These are phyloP conservation scores for Aurantiochytrium sp. DNA, from an alignment of 108 stramenopile genomes.

Conservation along the genomic window DNA sequence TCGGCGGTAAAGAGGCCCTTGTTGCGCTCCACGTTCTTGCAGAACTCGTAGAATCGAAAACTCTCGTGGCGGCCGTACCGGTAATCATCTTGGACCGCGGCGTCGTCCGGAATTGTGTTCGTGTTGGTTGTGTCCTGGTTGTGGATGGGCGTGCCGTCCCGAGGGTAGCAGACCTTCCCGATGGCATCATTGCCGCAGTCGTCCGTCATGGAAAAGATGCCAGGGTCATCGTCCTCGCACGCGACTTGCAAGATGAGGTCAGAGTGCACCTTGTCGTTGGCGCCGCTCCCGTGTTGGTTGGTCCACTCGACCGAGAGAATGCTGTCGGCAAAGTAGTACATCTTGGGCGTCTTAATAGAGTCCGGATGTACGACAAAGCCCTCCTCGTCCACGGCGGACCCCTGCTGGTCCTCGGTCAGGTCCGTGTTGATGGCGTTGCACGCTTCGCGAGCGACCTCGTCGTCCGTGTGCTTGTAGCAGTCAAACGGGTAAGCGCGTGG, in stretches of 20 bases:
- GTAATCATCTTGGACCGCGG: constrained; percentile 10
- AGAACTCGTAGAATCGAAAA: constrained; percentile 40
- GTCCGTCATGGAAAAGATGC: neutral
- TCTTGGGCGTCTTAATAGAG: constrained; percentile 30
- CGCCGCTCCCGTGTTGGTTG: constrained; percentile 50
- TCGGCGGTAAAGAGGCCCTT: constrained; percentile 54
- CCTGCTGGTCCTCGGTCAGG: neutral
- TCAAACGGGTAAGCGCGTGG: constrained; percentile 32
- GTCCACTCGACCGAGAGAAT: constrained; percentile 49
- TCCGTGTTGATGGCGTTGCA: constrained; percentile 9
- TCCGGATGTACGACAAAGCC: neutral
- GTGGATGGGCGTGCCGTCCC: constrained; percentile 46
- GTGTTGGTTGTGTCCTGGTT: constrained; percentile 46
- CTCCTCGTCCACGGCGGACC: neutral
- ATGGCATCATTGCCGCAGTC: neutral
- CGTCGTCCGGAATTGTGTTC: constrained; percentile 7
- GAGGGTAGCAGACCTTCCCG: constrained; percentile 43
- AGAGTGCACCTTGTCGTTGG: constrained; percentile 41
- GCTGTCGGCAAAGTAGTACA: constrained; percentile 47
- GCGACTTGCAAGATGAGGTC: constrained; percentile 50
- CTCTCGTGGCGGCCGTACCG: constrained; percentile 52
- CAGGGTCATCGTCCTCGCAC: constrained; percentile 40
- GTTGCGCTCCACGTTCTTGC: constrained; percentile 46
- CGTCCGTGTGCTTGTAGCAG: neutral
- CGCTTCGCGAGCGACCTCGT: neutral